Percentiles rank a stretch among this genome's conserved stretches.
Evolutionary conservation across 331 rosid species (phyloP).

Genomic region (Quercus phellos): DNA sequence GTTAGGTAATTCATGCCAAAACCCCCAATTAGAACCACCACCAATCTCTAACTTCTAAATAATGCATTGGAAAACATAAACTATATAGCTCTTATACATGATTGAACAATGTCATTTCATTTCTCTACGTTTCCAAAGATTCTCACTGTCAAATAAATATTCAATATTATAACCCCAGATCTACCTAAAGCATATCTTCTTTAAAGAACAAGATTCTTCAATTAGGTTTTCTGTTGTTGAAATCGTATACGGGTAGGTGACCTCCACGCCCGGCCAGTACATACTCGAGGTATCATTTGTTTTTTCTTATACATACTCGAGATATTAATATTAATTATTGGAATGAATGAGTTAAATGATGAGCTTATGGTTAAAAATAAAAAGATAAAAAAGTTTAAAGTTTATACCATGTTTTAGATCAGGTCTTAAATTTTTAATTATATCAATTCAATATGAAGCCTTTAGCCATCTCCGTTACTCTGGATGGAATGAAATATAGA

Average conservation of each 20-base stretch:
- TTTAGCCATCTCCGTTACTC: too few relatives aligned
- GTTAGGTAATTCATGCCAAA: neutral
- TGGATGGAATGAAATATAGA: too few relatives aligned
- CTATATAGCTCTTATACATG: neutral
- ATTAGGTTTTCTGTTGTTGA: too few relatives aligned
- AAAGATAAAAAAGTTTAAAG: too few relatives aligned
- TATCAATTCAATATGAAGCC: too few relatives aligned
- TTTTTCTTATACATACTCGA: too few relatives aligned
- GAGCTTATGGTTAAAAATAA: too few relatives aligned
- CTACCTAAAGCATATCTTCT: neutral
- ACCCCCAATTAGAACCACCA: neutral
- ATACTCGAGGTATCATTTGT: neutral
- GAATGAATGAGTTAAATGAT: neutral
- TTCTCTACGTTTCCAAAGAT: neutral
- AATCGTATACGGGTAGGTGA: too few relatives aligned
- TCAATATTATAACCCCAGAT: neutral
- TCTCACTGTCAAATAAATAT: neutral
- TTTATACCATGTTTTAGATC: too few relatives aligned
- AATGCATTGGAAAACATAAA: neutral
- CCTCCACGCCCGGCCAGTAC: too few relatives aligned
- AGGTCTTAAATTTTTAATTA: too few relatives aligned
- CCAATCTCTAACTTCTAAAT: neutral
- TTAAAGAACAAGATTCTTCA: neutral
- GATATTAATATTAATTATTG: neutral
- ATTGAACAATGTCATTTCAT: neutral